Base-by-base conservation (phyloP, 1,284 basidiomycete genomes). In the Papiliotrema terrestris region DNA sequence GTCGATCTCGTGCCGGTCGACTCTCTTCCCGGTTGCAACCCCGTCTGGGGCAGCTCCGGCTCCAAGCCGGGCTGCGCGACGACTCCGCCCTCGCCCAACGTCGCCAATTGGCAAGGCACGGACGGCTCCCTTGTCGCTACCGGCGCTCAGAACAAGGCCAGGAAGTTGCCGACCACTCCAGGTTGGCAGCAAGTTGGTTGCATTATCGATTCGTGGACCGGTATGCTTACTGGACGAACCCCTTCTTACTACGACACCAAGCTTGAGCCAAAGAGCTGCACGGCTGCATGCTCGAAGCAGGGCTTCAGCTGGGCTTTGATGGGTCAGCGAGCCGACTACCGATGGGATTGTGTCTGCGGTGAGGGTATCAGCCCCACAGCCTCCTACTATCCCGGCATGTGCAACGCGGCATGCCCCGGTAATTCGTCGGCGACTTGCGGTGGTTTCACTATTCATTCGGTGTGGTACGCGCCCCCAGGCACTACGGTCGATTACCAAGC, bases 161-260 rank as follows among this genome's bases (percentile, higher is more conserved):
- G n/a, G 2, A 6, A n/a, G 14, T 35, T 54, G 13, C 61, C 63
- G 26, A 69, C 66, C 23, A 56, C 52, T 0, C 53, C 55, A 1
- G 69, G 62, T 1, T 72, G 69, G 69, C 45, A 51, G n/a, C 23
- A 56, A 20, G 38, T 66, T n/a, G 61, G 53, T 1, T 73, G 71
- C 54, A 53, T 65, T 22, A 45, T 55, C 14, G 60, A 62, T 49
- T 41, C 35, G 13, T 32, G 29, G 29, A 4, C 26, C n/a, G 13
- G 14, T 20, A 38, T 57, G 25, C 26, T 42, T 26, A 48, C 35
- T 38, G 57, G 52, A 8, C 25, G 35, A n/a, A 29, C 32, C n/a
- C 19, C 32, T n/a, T 23, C 11, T 11, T 59, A 54, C 39, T 25
- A 23, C 54, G 57, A 57, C 44, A 11, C 36, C 26, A 23, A n/a